phyloP scores from a whole-genome alignment of 495 filamentous ascomycete genomes.

The Penicillium herquei region DNA sequence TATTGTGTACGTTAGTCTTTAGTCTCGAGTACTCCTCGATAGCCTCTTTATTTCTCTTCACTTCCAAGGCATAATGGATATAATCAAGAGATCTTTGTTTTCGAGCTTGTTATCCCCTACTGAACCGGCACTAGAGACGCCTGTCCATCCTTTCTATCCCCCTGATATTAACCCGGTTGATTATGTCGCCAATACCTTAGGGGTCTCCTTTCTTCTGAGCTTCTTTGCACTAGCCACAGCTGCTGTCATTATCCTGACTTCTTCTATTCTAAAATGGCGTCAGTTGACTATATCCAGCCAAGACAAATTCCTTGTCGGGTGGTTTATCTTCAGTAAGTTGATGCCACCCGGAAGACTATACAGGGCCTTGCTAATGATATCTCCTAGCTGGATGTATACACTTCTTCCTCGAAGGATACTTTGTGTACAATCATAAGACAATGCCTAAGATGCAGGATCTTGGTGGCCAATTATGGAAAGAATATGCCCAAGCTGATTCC shows the following conservation, averaged over 20 bases:
- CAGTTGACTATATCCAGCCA: not conserved
- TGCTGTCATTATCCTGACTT: not conserved
- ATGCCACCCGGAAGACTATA: not conserved
- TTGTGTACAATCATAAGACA: constrained; percentile 1
- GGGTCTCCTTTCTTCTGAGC: not conserved
- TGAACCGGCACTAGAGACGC: not conserved
- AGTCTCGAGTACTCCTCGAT: no score
- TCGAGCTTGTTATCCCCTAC: no score
- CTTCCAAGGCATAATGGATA: no score
- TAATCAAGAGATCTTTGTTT: no score
- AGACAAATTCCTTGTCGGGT: not conserved
- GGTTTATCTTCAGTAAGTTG: not conserved
- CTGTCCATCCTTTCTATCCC: not conserved
- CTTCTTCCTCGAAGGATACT: constrained; percentile 7
- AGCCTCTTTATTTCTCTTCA: no score
- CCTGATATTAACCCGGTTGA: not conserved
- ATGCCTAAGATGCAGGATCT: constrained; percentile 1
- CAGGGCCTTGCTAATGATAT: not conserved
- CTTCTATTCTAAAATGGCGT: not conserved
- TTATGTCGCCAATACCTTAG: not conserved
- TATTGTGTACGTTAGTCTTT: no score
- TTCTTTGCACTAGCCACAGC: not conserved
- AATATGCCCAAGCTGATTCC: constrained; percentile 4
- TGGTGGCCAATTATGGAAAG: constrained; percentile 7
- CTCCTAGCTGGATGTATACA: constrained; percentile 1